These are phyloP conservation scores for Cymbidium sinense DNA, from an alignment of 106 monocot species.

Conservation along the genomic window DNA sequence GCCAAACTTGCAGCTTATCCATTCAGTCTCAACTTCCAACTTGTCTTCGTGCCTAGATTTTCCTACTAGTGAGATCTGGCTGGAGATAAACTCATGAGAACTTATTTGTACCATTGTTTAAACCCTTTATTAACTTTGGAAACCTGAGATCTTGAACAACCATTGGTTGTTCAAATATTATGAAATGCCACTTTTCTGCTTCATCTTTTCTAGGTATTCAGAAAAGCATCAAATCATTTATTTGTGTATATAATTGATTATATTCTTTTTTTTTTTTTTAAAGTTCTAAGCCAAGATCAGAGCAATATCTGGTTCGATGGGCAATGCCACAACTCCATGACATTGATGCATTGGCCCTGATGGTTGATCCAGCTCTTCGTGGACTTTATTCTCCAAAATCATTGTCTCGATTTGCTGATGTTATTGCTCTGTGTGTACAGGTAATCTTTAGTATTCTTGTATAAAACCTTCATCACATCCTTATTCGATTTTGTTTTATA, in stretches of 20 bases:
- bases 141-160: no score
- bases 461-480: background rate
- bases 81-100: no score
- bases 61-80: no score
- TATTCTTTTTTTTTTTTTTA: constrained; percentile 9
- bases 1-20: no score
- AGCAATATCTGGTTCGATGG: constrained; percentile 67
- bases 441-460: constrained; percentile 18
- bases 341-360: constrained; percentile 56
- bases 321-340: constrained; percentile 79
- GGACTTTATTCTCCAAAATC: constrained; percentile 89
- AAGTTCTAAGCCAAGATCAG: constrained; percentile 63
- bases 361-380: constrained; percentile 86
- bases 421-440: constrained; percentile 79
- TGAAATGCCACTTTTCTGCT: no score
- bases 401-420: constrained; percentile 88
- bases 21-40: no score
- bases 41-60: no score
- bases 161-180: no score
- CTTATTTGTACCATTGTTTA: no score
- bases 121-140: no score
- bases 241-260: background rate
- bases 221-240: no score
- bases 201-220: no score
- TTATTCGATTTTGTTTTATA: background rate